Base-by-base conservation (phyloP, 2,329 filamentous ascomycete genomes). In the Fusarium neocosmosporiellum region DNA sequence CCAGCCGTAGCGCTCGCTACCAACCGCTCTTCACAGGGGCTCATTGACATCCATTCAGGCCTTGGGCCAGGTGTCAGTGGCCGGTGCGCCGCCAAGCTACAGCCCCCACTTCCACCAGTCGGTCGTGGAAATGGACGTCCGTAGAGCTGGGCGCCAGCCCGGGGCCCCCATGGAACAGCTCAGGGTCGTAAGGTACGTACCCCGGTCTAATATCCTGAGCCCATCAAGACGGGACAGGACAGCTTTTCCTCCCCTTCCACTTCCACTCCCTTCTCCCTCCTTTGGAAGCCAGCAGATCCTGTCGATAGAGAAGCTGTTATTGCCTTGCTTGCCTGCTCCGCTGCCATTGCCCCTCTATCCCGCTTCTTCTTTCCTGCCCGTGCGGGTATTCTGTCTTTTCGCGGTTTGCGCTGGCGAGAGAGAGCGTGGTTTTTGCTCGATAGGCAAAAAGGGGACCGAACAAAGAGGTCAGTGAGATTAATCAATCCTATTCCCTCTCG, bases 191-290 rank as follows among this genome's bases (percentile, higher is more conserved):
- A 63, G 71, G 71, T 74, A 73, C 71, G 71, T 73, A 73, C 71
- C 53, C 68, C 63, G 72, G 70, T 72, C 68, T 74, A 74, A 74
- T 74, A 74, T 73, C 71, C 71, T 61, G 63, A 65, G 57, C 63
- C 63, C 55, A 65, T 65, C 71, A 66, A 73, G 71, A 72, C 71
- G n/a, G 43, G 22, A 43, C 41, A 43, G 22, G 43, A 27, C 43
- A 74, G 71, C 71, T 74, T 69, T 69, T 68, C 41, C 60, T 71
- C 57, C 59, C 65, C 50, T 68, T 65, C 53, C 59, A 60, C 33
- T 60, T 50, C 43, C 29, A 50, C 66, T 66, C 68, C 36, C 57
- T 54, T 54, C 70, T 37, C 61, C 48, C 69, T 62, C 61, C 41
- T 27, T 46, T 60, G 53, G 71, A 73, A 73, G 71, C 61, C 59